Percentiles rank a stretch among this genome's conserved stretches.
phyloP scores from a whole-genome alignment of 2,329 filamentous ascomycete species.

The Cladophialophora yegresii region DNA sequence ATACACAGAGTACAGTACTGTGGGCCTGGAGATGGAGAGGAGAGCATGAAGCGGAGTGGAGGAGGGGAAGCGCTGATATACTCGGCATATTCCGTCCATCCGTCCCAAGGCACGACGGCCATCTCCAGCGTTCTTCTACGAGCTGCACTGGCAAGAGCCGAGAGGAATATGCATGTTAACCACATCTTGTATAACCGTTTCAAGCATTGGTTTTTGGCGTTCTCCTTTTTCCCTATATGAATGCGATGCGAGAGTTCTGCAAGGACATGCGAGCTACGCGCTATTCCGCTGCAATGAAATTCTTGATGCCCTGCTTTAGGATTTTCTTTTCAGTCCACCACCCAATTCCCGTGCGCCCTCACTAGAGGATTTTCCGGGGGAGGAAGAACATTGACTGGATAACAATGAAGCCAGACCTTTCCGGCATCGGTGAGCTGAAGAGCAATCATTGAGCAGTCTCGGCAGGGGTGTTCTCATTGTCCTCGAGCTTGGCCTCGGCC shows the following conservation, averaged over 20 bases:
- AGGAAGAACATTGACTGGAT: not conserved
- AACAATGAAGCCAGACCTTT: not conserved
- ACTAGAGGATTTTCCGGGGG: not conserved
- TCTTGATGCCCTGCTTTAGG: not conserved
- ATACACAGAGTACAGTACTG: not conserved
- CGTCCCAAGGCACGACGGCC: no score
- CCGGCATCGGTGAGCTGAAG: not conserved
- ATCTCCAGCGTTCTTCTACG: not conserved
- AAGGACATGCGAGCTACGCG: not conserved
- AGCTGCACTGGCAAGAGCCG: not conserved
- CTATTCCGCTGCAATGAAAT: not conserved
- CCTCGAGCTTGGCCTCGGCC: constrained; percentile 62
- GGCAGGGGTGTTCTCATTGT: constrained; percentile 38
- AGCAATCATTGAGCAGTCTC: constrained; percentile 15
- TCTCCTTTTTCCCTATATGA: not conserved
- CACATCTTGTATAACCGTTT: not conserved
- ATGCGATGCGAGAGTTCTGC: not conserved
- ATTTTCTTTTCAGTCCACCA: not conserved
- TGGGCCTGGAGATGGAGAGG: not conserved
- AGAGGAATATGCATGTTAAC: not conserved
- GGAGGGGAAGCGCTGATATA: not conserved
- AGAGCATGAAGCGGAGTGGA: not conserved
- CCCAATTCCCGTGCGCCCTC: not conserved
- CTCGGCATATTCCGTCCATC: not conserved
- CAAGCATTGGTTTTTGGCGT: not conserved